phyloP scores from a whole-genome alignment of 2,329 filamentous ascomycete species.

The Thelonectria olida region DNA sequence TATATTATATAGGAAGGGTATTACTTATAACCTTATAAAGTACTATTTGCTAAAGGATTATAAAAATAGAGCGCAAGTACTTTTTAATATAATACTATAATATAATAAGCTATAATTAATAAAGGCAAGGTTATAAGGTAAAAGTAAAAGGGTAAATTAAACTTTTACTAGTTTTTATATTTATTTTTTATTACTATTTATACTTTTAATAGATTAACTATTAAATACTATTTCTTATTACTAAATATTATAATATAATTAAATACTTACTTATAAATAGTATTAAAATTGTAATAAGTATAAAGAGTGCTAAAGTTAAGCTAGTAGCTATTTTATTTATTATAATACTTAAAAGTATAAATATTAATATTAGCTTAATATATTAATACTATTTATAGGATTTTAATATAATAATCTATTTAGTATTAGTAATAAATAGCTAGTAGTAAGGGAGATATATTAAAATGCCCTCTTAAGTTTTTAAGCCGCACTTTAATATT shows the following conservation, averaged over 20 bases:
- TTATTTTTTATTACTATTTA: too few relatives aligned
- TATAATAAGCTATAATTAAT: not conserved
- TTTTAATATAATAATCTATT: slow-evolving; percentile 40
- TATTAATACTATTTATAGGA: slow-evolving; percentile 62
- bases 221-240: slow-evolving; percentile 50
- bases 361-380: slow-evolving; percentile 64
- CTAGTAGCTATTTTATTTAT: slow-evolving; percentile 60
- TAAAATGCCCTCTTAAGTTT: slow-evolving; percentile 30
- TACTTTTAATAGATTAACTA: too few relatives aligned
- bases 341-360: slow-evolving; percentile 61
- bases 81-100: not conserved
- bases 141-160: too few relatives aligned
- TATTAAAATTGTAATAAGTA: slow-evolving; percentile 63
- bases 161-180: too few relatives aligned
- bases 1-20: slow-evolving; percentile 36
- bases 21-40: slow-evolving; percentile 31
- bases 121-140: too few relatives aligned
- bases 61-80: not conserved
- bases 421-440: not conserved
- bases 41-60: slow-evolving; percentile 21
- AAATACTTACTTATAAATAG: slow-evolving; percentile 60
- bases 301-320: slow-evolving; percentile 64
- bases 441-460: not conserved
- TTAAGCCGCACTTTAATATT: slow-evolving; percentile 53
- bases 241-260: slow-evolving; percentile 58